Conservation (phyloP, 2,329 filamentous ascomycete species). For the Colletotrichum tanaceti region DNA sequence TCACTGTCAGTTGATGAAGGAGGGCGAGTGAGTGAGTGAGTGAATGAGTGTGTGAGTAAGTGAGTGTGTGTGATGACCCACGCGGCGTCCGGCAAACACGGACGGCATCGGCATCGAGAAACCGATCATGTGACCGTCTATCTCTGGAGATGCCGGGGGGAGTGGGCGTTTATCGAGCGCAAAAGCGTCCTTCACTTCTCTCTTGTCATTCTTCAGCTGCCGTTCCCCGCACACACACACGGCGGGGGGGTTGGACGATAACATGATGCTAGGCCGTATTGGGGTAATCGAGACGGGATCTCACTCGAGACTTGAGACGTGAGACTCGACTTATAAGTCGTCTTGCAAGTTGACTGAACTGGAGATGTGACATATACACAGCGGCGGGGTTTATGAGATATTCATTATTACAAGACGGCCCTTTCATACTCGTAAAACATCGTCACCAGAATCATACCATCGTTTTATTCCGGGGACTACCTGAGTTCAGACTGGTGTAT, state of each 20-base stretch:
- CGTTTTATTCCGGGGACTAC: not conserved
- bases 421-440: not conserved
- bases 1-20: no score
- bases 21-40: no score
- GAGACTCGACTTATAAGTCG: constrained; percentile 17
- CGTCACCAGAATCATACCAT: not conserved
- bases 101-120: constrained; percentile 36
- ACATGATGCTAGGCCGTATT: constrained; percentile 15
- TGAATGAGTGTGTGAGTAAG: no score
- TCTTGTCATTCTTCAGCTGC: not conserved
- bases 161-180: constrained; percentile 16
- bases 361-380: no score
- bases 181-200: constrained; percentile 3
- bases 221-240: constrained; percentile 14
- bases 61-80: constrained; percentile 26
- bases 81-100: constrained; percentile 20
- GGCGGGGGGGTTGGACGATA: no score
- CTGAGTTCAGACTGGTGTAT: not conserved
- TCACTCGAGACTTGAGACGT: no score
- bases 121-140: constrained; percentile 44
- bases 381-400: no score
- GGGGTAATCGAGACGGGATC: constrained; percentile 21
- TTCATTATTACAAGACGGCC: not conserved
- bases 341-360: constrained; percentile 14
- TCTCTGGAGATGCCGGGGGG: constrained; percentile 8